Percentiles rank a stretch among this genome's conserved stretches.
Evolutionary conservation across 2,329 filamentous ascomycete genomes (phyloP).

Genomic region (Fusarium sp.): DNA sequence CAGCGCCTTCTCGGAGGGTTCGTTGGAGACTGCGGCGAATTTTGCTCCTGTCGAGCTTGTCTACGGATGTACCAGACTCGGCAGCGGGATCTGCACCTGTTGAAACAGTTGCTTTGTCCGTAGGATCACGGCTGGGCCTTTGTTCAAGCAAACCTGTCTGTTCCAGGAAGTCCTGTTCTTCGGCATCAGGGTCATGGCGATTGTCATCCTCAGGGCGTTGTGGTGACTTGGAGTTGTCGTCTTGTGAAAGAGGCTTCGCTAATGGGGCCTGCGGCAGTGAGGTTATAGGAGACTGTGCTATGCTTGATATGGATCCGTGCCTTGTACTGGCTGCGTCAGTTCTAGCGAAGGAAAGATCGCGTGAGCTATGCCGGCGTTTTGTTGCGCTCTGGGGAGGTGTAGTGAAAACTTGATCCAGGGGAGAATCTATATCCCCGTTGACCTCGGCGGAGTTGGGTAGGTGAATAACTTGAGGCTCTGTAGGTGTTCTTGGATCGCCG

Average conservation of each 20-base stretch:
- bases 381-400: slow-evolving; percentile 49
- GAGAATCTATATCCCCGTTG: slow-evolving; percentile 42
- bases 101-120: slow-evolving; percentile 52
- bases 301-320: slow-evolving; percentile 50
- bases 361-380: slow-evolving; percentile 44
- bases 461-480: slow-evolving; percentile 39
- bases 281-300: slow-evolving; percentile 45
- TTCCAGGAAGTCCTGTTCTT: slow-evolving; percentile 74
- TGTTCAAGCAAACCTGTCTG: slow-evolving; percentile 73
- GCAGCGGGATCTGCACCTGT: slow-evolving; percentile 50
- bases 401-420: slow-evolving; percentile 47
- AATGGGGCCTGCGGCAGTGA: slow-evolving; percentile 42
- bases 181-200: slow-evolving; percentile 68
- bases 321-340: slow-evolving; percentile 43
- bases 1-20: slow-evolving; percentile 84
- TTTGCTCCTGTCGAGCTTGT: slow-evolving; percentile 70
- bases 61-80: slow-evolving; percentile 51
- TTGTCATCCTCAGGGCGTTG: slow-evolving; percentile 34
- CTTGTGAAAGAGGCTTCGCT: slow-evolving; percentile 33
- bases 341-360: slow-evolving; percentile 41
- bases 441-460: slow-evolving; percentile 36
- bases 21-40: slow-evolving; percentile 89
- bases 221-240: slow-evolving; percentile 36
- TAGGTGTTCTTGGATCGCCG: slow-evolving; percentile 44
- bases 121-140: slow-evolving; percentile 45